phyloP scores from a whole-genome alignment of 345 rosid genomes.

The Lepidium sativum region DNA sequence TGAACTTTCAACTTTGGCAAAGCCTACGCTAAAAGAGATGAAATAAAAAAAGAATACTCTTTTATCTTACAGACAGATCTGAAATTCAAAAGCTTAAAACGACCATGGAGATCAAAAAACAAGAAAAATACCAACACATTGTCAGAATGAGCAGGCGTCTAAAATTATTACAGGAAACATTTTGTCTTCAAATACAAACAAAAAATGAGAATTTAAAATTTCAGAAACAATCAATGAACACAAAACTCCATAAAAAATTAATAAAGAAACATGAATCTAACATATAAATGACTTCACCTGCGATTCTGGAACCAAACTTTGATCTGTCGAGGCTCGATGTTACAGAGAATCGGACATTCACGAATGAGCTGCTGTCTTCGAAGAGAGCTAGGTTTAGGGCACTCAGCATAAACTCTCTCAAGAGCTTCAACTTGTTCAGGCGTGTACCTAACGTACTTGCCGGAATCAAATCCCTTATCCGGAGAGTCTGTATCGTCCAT shows the following conservation, averaged over 20 bases:
- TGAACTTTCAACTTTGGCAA: conserved; percentile 12
- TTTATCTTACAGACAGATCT: conserved; percentile 7
- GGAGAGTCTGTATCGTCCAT: conserved; percentile 32
- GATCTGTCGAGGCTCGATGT: conserved; percentile 34
- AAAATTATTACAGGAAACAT: neutral
- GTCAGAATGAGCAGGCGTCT: conserved; percentile 10
- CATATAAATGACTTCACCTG: neutral
- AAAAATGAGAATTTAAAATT: neutral
- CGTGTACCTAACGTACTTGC: conserved; percentile 33
- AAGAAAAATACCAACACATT: conserved; percentile 3
- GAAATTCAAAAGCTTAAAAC: conserved; percentile 14
- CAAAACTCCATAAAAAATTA: neutral
- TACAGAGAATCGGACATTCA: conserved; percentile 26
- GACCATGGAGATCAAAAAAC: neutral
- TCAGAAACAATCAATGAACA: neutral
- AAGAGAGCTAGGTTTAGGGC: conserved; percentile 33
- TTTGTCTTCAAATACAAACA: conserved; percentile 12
- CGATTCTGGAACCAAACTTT: conserved; percentile 40
- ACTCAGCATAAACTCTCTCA: conserved; percentile 33
- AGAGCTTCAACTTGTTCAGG: conserved; percentile 36
- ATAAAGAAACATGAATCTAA: neutral
- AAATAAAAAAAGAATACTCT: neutral
- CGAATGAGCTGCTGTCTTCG: conserved; percentile 32
- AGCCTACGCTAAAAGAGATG: neutral
- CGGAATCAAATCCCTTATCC: conserved; percentile 27